These are phyloP conservation scores for Lactuca sativa DNA, from an alignment of 129 eudicot genomes.

Conservation along the genomic window DNA sequence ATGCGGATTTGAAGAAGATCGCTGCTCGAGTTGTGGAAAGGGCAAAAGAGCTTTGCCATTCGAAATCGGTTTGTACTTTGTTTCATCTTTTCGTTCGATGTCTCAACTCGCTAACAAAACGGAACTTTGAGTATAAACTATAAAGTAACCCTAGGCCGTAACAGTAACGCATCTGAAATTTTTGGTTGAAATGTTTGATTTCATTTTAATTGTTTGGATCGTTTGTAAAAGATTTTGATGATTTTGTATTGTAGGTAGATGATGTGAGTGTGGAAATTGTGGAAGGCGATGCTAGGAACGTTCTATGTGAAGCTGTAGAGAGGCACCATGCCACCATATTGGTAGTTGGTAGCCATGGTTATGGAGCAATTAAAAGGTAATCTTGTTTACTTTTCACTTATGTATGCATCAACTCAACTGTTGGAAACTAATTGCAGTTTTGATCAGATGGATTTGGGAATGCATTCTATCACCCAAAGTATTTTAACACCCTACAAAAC, in stretches of 20 bases:
- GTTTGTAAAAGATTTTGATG: slow-evolving; percentile 4
- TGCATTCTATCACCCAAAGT: background rate
- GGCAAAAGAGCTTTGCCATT: slow-evolving; percentile 64
- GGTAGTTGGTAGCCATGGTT: slow-evolving; percentile 93
- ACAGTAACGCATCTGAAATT: background rate
- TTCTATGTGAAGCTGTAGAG: slow-evolving; percentile 81
- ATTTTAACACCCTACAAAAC: background rate
- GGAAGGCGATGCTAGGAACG: slow-evolving; percentile 94
- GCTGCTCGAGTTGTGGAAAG: slow-evolving; percentile 67
- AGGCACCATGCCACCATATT: slow-evolving; percentile 73
- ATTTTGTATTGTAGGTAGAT: slow-evolving; percentile 43
- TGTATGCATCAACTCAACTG: background rate
- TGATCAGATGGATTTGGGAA: no score
- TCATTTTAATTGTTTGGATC: background rate
- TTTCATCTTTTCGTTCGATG: background rate
- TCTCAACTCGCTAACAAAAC: background rate
- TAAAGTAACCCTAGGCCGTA: background rate
- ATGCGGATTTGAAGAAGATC: slow-evolving; percentile 76
- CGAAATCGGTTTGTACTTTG: slow-evolving; percentile 54
- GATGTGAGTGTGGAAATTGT: slow-evolving; percentile 55
- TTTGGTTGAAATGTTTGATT: slow-evolving; percentile 5
- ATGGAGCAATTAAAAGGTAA: slow-evolving; percentile 88
- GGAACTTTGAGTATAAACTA: background rate
- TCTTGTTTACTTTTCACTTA: background rate
- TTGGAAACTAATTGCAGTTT: no score